Conservation (phyloP, 306 rosid species). For the Quercus parvula region DNA sequence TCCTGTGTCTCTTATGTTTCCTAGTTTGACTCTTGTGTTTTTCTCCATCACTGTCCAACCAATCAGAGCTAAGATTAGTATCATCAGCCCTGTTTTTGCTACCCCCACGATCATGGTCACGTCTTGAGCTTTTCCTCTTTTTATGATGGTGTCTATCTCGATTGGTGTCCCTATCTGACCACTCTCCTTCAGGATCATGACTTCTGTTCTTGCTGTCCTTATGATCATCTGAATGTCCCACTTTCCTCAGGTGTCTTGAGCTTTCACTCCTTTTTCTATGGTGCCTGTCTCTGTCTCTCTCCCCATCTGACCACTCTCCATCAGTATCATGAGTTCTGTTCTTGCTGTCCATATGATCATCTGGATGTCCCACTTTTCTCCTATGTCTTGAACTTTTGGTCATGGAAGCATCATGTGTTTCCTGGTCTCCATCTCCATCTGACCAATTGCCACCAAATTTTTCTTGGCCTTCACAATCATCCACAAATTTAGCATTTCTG, state of each 20-base stretch:
- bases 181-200: conserved; percentile 24
- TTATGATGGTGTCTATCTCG: conserved; percentile 13
- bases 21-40: conserved; percentile 3
- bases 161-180: conserved; percentile 14
- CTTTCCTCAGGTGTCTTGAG: conserved; percentile 22
- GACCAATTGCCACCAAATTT: conserved; percentile 5
- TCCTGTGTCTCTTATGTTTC: background rate
- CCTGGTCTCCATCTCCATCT: conserved; percentile 10
- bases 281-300: conserved; percentile 22
- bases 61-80: background rate
- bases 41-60: conserved; percentile 14
- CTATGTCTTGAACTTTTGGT: conserved; percentile 10
- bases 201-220: conserved; percentile 11
- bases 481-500: conserved; percentile 8
- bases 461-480: conserved; percentile 18
- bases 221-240: conserved; percentile 9
- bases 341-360: conserved; percentile 11
- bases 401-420: conserved; percentile 1
- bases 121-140: conserved; percentile 13
- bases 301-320: conserved; percentile 25
- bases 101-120: background rate
- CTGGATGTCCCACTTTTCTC: conserved; percentile 3
- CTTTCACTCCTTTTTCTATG: conserved; percentile 26
- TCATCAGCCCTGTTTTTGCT: background rate
- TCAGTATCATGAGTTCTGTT: conserved; percentile 28